phyloP scores from a whole-genome alignment of 169 alveolate genomes.

The Theileria sp. region DNA sequence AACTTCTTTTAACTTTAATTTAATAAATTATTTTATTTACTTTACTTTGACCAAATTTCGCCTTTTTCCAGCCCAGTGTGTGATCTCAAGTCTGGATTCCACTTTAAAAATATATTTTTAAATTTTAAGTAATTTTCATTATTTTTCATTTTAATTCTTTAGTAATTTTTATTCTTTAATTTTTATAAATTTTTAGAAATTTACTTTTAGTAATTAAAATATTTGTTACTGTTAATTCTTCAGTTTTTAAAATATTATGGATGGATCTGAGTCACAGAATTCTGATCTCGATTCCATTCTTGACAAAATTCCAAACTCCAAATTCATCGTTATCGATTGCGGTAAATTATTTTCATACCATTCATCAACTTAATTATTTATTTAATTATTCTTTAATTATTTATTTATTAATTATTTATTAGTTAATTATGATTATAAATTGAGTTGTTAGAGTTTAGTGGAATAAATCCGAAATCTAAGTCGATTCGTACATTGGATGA shows the following conservation, averaged over 20 bases:
- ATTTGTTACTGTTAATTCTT: background rate
- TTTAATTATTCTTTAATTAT: too few species aligned
- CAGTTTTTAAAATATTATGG: background rate
- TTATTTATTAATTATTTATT: too few species aligned
- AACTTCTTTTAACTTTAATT: background rate
- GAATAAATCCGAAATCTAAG: slow-evolving; percentile 24
- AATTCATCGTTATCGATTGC: slow-evolving; percentile 52
- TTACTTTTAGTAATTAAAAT: too few species aligned
- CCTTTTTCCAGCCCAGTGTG: background rate
- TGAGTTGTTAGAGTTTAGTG: slow-evolving; percentile 43
- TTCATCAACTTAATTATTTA: background rate
- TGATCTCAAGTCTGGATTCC: background rate
- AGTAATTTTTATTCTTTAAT: background rate
- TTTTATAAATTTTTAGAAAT: too few species aligned
- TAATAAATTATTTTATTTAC: background rate
- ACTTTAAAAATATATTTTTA: background rate
- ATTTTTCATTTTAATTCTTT: background rate
- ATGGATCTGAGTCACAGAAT: slow-evolving; percentile 4
- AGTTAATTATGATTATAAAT: background rate
- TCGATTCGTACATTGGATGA: slow-evolving; percentile 13
- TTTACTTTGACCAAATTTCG: background rate
- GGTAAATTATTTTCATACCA: slow-evolving; percentile 36
- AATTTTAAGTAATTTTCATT: too few species aligned
- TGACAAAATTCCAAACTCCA: slow-evolving; percentile 20
- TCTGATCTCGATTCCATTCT: slow-evolving; percentile 20